A percentile compares a stretch with the other conserved stretches of the same genome.
phyloP scores from a whole-genome alignment of 805 yeast genomes.

The Sungouiozyma ichnusensis region DNA sequence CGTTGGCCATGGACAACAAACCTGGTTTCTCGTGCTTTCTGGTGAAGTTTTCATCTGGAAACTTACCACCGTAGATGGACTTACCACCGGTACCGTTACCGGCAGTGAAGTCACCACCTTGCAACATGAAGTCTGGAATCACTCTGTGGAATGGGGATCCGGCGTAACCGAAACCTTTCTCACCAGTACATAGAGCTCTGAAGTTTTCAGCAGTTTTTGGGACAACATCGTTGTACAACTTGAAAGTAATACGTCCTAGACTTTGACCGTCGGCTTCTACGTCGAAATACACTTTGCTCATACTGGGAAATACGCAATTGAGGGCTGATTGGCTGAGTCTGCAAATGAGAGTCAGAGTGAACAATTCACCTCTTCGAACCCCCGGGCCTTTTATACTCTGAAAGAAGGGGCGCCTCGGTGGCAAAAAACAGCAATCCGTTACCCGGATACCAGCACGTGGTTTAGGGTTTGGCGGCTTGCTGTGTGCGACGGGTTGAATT shows the following conservation, averaged over 20 bases:
- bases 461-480: too few relatives aligned
- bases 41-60: conserved; percentile 64
- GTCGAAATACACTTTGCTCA: conserved; percentile 75
- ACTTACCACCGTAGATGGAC: conserved; percentile 73
- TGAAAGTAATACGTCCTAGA: conserved; percentile 77
- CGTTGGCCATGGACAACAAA: conserved; percentile 92
- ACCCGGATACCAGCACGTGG: too few relatives aligned
- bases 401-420: neutral
- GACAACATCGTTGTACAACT: conserved; percentile 79
- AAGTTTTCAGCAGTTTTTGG: conserved; percentile 96
- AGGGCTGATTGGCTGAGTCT: too few relatives aligned
- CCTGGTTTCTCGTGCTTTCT: conserved; percentile 72
- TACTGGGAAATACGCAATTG: conserved; percentile 17
- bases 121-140: conserved; percentile 95
- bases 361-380: too few relatives aligned
- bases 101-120: conserved; percentile 91
- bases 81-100: conserved; percentile 97
- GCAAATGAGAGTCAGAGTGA: too few relatives aligned
- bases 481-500: too few relatives aligned
- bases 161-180: conserved; percentile 91
- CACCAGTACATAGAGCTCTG: conserved; percentile 92
- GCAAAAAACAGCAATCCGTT: too few relatives aligned
- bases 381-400: neutral
- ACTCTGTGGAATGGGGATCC: conserved; percentile 93
- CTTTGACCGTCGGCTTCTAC: conserved; percentile 67